Percentiles rank a stretch among this genome's conserved stretches.
Conservation (phyloP, 2,329 filamentous ascomycete genomes). For the Fonsecaea multimorphosa region DNA sequence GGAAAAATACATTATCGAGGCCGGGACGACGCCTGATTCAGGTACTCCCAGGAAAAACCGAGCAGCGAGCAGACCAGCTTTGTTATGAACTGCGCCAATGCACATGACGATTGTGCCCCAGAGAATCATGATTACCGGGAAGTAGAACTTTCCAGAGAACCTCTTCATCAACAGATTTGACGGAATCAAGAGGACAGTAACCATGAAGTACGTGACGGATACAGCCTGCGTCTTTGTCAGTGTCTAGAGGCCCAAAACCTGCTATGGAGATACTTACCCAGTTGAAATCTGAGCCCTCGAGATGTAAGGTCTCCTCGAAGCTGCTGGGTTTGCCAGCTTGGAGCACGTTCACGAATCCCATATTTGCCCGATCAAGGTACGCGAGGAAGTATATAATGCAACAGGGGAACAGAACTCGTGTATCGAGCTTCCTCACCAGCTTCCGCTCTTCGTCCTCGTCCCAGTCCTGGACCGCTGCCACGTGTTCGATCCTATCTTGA, state of each 20-base stretch:
- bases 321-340: conserved; percentile 29
- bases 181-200: conserved; percentile 35
- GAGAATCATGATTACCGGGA: conserved; percentile 57
- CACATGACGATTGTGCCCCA: conserved; percentile 42
- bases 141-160: conserved; percentile 33
- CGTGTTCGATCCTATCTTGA: conserved; percentile 27
- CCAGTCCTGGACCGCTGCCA: conserved; percentile 34
- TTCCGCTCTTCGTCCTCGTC: conserved; percentile 31
- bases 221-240: conserved; percentile 25
- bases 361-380: conserved; percentile 37
- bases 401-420: conserved; percentile 32
- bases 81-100: conserved; percentile 28
- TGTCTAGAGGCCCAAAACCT: not conserved
- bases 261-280: conserved; percentile 25
- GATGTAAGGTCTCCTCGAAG: conserved; percentile 27
- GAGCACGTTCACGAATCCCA: conserved; percentile 36
- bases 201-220: conserved; percentile 37
- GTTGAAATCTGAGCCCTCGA: conserved; percentile 36
- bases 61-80: conserved; percentile 32
- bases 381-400: conserved; percentile 38
- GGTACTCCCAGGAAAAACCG: conserved; percentile 39
- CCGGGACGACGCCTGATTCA: conserved; percentile 38
- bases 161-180: conserved; percentile 38
- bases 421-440: conserved; percentile 37
- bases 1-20: conserved; percentile 41